Conservation (phyloP, 208 protist species). For the Trypanosoma cruzi region DNA sequence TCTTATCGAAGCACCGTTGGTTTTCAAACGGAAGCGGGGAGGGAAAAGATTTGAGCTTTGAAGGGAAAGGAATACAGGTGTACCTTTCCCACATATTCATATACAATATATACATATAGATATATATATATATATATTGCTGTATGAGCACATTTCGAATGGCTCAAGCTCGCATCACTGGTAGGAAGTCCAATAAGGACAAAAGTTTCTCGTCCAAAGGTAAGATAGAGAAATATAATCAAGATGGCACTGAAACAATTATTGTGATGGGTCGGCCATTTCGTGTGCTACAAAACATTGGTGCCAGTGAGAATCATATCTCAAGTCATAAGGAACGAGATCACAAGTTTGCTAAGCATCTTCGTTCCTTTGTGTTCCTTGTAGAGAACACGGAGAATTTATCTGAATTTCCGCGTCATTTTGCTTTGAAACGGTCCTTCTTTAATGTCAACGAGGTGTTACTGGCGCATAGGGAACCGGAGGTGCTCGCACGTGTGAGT, state of each 20-base stretch:
- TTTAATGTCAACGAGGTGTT: slow-evolving; percentile 73
- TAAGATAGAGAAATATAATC: slow-evolving; percentile 85
- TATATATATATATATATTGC: slow-evolving; percentile 2
- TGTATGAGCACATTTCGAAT: slow-evolving; percentile 13
- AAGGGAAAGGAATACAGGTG: too few relatives aligned
- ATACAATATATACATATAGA: too few relatives aligned
- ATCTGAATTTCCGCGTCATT: slow-evolving; percentile 61
- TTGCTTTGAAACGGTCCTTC: slow-evolving; percentile 80
- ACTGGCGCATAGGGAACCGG: slow-evolving; percentile 78
- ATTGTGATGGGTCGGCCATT: slow-evolving; percentile 84
- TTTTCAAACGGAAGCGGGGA: too few relatives aligned
- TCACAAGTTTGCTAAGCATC: slow-evolving; percentile 35
- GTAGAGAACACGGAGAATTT: slow-evolving; percentile 72
- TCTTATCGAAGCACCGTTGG: too few relatives aligned
- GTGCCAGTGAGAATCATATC: slow-evolving; percentile 7
- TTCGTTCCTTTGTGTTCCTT: slow-evolving; percentile 63
- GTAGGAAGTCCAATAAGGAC: slow-evolving; percentile 39
- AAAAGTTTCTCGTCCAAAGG: slow-evolving; percentile 78
- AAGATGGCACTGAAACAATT: slow-evolving; percentile 77
- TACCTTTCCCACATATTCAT: too few relatives aligned
- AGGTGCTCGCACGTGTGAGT: slow-evolving; percentile 64
- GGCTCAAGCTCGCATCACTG: background rate
- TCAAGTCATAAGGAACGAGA: slow-evolving; percentile 35
- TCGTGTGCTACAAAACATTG: slow-evolving; percentile 72
- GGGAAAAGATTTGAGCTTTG: too few relatives aligned